phyloP scores from a whole-genome alignment of 2,329 filamentous ascomycete species.

The Beauveria pseudobassiana region DNA sequence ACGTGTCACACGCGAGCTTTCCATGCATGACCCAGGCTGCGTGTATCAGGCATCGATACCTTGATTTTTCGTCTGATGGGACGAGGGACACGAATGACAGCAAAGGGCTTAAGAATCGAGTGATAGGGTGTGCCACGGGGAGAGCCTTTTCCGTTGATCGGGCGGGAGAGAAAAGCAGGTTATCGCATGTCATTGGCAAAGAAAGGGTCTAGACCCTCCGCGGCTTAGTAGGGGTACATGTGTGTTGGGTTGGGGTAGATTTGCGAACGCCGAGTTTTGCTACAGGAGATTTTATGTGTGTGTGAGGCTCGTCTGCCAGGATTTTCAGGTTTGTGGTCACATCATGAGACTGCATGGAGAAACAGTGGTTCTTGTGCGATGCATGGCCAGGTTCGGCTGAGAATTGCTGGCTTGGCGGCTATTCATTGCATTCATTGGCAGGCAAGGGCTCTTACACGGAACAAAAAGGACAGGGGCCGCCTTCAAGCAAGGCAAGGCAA shows the following conservation, averaged over 20 bases:
- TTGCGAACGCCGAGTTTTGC: neutral
- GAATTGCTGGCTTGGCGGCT: neutral
- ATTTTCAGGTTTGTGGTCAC: neutral
- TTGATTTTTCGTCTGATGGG: too few species aligned
- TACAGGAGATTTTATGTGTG: neutral
- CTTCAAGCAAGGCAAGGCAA: neutral
- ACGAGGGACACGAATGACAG: too few species aligned
- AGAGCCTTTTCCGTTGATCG: neutral
- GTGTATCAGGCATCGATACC: neutral
- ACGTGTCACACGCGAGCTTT: neutral
- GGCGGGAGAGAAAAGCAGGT: neutral
- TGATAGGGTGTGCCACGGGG: neutral
- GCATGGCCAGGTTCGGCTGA: neutral
- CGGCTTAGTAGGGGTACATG: too few species aligned
- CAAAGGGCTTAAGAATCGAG: too few species aligned
- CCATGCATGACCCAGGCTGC: neutral
- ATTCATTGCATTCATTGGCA: neutral
- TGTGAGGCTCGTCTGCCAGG: neutral
- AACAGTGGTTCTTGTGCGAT: neutral
- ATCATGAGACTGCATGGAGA: neutral
- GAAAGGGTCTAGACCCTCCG: too few species aligned
- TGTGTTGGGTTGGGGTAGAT: neutral
- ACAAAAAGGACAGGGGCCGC: neutral
- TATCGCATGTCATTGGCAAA: neutral
- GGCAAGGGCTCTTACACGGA: neutral